Percentiles rank a stretch among this genome's conserved stretches.
Conservation (phyloP, 148 eudicot genomes). For the Linanthus parryae region DNA sequence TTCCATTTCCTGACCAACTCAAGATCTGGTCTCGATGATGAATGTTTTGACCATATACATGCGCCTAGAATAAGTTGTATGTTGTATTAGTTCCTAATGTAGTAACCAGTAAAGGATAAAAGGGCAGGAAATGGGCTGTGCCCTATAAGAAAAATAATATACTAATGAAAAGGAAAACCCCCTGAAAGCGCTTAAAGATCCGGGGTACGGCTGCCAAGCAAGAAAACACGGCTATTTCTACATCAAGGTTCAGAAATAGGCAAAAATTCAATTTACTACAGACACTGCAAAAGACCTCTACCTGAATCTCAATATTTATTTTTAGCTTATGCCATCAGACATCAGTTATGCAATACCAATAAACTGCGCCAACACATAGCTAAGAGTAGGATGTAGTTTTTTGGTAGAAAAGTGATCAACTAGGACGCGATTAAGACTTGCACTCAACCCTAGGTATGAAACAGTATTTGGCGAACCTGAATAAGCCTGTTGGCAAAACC, state of each 20-base stretch:
- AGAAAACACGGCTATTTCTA: too few species aligned
- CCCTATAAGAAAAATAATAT: not conserved
- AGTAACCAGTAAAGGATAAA: not conserved
- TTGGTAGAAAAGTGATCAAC: not conserved
- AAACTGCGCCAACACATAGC: not conserved
- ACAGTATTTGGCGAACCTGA: too few species aligned
- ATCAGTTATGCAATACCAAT: not conserved
- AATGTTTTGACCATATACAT: slow-evolving; percentile 45
- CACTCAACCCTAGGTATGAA: too few species aligned
- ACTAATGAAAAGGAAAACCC: not conserved
- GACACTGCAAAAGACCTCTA: too few species aligned
- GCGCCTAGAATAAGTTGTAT: too few species aligned
- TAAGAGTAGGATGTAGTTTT: not conserved
- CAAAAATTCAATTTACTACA: too few species aligned
- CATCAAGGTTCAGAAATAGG: too few species aligned
- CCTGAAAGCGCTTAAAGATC: not conserved
- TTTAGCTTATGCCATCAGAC: not conserved
- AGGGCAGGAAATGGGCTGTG: not conserved
- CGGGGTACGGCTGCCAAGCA: not conserved
- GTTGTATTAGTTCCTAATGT: slow-evolving; percentile 5
- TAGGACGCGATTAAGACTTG: too few species aligned
- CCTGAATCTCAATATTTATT: not conserved
- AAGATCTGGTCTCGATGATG: slow-evolving; percentile 8
- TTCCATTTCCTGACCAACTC: slow-evolving; percentile 21
- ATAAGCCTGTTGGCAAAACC: too few species aligned